Evolutionary conservation across 768 basidiomycete species (phyloP), one percentile per base, ranked within the genome.

Genomic region (Pleurotus pulmonarius): DNA sequence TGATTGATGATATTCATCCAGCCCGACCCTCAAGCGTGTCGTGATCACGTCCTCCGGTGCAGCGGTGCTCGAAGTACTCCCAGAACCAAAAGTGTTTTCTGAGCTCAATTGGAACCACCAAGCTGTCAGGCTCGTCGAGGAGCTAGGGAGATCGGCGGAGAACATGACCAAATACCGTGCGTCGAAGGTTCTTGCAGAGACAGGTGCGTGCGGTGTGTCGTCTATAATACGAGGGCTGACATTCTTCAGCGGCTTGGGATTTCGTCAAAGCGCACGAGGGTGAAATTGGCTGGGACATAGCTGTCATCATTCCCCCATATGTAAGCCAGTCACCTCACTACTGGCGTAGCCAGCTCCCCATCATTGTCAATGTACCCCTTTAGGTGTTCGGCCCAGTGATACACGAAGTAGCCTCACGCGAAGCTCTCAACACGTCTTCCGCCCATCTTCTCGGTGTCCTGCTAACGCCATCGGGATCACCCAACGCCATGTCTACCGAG

Each of bases 21-120:
- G 80, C 49, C 60, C 75, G 13, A 61, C 66, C 7, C 73, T 92
- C 60, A 83, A 87, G 65, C 81, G 90, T 3, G 72, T 94, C 43
- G 82, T 91, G 6, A 68, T 89, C 57, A 89, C 87, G 0, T 83
- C 83, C 8, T 90, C 88, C 1, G 72, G 67, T 46, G 87, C 81
- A 0, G 70, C 84, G 0, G 62, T 87, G 11, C 58, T 78, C 1
- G 63, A 63, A 7, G 15, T 59, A n/a, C 59, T 63, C 3, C 57
- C 67, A 0, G 59, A 60, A 0, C 65, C 73, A 0, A 62, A 61
- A 0, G 69, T 70, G 1, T 81, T 75, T 61, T 71, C 65, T 39
- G 84, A 87, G 63, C 58, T 61, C 11, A 75, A 88, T 67, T 90
- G 88, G 90, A 86, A 88, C 61, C 66, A 80, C 12, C 70, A 70